These are phyloP conservation scores for Leucoagaricus sp. DNA, from an alignment of 1,284 basidiomycete genomes.

Conservation along the genomic window DNA sequence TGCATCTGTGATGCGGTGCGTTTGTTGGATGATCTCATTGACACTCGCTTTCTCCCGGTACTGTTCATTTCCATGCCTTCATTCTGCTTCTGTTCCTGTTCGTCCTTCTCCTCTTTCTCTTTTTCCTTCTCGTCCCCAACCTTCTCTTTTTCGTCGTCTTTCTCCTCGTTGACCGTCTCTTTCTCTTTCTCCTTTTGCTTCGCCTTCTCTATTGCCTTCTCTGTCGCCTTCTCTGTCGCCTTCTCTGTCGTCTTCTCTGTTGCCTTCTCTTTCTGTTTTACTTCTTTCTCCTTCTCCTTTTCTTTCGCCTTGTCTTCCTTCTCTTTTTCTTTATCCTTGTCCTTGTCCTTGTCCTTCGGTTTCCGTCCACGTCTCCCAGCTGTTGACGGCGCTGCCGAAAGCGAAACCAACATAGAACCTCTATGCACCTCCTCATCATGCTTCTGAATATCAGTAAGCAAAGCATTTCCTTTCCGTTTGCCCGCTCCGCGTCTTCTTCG, in stretches of 20 bases:
- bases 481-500: constrained; percentile 57
- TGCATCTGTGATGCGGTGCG: constrained; percentile 34
- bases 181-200: constrained; percentile 4
- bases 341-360: constrained; percentile 20
- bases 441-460: constrained; percentile 76
- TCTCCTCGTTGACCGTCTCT: constrained; percentile 1
- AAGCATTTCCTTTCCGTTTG: constrained; percentile 76
- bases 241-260: neutral
- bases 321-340: constrained; percentile 24
- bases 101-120: neutral
- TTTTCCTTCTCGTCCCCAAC: constrained; percentile 12
- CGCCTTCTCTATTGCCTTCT: constrained; percentile 1
- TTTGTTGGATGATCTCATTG: constrained; percentile 27
- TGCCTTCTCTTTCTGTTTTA: constrained; percentile 15
- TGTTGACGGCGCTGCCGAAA: constrained; percentile 25
- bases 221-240: constrained; percentile 2
- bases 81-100: neutral
- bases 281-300: constrained; percentile 5
- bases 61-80: constrained; percentile 32
- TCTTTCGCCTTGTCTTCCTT: neutral
- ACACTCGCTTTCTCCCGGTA: constrained; percentile 35
- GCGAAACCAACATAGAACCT: constrained; percentile 25
- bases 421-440: constrained; percentile 70
- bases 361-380: constrained; percentile 25
- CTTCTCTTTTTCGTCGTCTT: constrained; percentile 29